Percentiles rank a stretch among this genome's conserved stretches.
phyloP scores from a whole-genome alignment of 768 basidiomycete genomes.

The Pholiota molesta region DNA sequence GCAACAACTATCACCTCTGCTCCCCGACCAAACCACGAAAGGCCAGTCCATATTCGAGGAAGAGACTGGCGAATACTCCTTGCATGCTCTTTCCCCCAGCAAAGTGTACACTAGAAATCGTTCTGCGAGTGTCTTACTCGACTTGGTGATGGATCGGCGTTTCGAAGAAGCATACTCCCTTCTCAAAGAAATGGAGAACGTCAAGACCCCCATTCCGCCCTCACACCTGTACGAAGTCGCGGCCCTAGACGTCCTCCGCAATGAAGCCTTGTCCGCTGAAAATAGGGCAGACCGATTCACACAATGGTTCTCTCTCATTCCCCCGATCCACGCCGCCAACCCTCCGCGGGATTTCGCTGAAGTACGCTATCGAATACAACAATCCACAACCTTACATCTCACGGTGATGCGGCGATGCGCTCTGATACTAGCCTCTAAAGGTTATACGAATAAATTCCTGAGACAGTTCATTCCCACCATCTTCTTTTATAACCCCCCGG shows the following conservation, averaged over 20 bases:
- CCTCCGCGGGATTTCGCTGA: not conserved
- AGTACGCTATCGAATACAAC: not conserved
- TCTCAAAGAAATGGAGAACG: not conserved
- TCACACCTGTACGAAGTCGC: slow-evolving; percentile 1
- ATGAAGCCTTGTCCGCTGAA: not conserved
- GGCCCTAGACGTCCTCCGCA: not conserved
- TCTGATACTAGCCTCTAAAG: slow-evolving; percentile 1
- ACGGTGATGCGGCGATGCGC: not conserved
- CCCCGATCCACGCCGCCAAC: not conserved
- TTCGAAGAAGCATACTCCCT: not conserved
- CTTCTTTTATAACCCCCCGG: not conserved
- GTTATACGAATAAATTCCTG: not conserved
- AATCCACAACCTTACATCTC: not conserved
- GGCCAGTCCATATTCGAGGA: slow-evolving; percentile 1
- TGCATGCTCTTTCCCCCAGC: not conserved
- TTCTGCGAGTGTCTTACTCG: not conserved
- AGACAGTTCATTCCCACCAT: not conserved
- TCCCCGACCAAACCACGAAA: not conserved
- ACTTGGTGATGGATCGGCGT: not conserved
- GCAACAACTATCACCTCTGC: not conserved
- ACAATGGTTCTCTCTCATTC: slow-evolving; percentile 1
- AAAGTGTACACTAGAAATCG: not conserved
- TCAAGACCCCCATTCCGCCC: not conserved
- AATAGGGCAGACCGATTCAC: not conserved
- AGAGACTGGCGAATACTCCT: not conserved